Evolutionary conservation across 2,329 filamentous ascomycete species (phyloP).

Genomic region (Monosporascus ibericus): DNA sequence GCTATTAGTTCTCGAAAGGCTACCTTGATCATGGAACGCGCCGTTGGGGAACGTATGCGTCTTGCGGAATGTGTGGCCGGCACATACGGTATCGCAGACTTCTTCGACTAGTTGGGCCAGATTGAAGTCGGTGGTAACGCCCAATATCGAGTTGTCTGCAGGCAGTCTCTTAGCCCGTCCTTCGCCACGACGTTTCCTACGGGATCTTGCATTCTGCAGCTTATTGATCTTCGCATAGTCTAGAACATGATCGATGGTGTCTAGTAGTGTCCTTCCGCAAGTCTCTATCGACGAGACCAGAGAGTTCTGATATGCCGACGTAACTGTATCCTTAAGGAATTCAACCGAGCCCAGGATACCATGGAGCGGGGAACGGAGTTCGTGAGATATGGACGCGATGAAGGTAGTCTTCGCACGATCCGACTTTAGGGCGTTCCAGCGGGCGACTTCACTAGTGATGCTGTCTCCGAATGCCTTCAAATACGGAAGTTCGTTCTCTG

Average conservation of each 20-base stretch:
- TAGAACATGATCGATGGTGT: constrained; percentile 44
- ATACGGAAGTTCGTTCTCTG: constrained; percentile 28
- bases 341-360: constrained; percentile 49
- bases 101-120: constrained; percentile 30
- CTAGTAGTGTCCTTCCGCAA: constrained; percentile 41
- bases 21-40: not conserved
- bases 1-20: not conserved
- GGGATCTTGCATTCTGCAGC: constrained; percentile 22
- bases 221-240: constrained; percentile 37
- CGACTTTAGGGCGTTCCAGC: constrained; percentile 46
- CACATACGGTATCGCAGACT: constrained; percentile 33
- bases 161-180: constrained; percentile 15
- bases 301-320: constrained; percentile 32
- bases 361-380: constrained; percentile 49
- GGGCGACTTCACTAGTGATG: constrained; percentile 48
- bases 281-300: constrained; percentile 39
- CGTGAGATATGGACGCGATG: constrained; percentile 54
- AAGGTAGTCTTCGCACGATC: constrained; percentile 52
- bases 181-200: constrained; percentile 11
- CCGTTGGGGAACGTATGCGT: constrained; percentile 11
- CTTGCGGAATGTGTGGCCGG: constrained; percentile 31
- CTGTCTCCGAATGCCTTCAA: constrained; percentile 39
- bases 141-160: constrained; percentile 18
- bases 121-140: constrained; percentile 26
- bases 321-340: constrained; percentile 38